Conservation (phyloP, 805 yeast species). For the Saccharomycopsis sp. region DNA sequence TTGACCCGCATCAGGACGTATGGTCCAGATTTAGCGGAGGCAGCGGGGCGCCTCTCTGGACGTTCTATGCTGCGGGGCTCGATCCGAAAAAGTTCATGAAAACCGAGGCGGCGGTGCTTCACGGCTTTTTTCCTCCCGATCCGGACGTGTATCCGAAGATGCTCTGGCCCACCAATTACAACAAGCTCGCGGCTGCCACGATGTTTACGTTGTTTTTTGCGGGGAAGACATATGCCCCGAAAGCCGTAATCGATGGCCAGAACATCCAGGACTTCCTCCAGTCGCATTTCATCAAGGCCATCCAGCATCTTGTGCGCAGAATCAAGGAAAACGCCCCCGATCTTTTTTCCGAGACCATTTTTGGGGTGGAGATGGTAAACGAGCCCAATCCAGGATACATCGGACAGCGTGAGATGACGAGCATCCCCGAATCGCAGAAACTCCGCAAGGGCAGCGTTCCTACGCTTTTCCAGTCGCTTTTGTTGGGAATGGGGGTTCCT, state of each 20-base stretch:
- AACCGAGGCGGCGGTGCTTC: conserved; percentile 78
- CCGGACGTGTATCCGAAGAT: conserved; percentile 54
- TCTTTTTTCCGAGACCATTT: conserved; percentile 40
- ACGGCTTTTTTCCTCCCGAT: conserved; percentile 44
- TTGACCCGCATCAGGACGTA: conserved; percentile 92
- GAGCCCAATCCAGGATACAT: conserved; percentile 78
- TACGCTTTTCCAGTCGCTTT: conserved; percentile 65
- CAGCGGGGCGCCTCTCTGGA: conserved; percentile 93
- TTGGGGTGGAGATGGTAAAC: conserved; percentile 82
- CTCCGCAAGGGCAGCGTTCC: conserved; percentile 79
- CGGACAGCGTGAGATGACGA: conserved; percentile 39
- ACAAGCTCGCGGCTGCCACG: conserved; percentile 62
- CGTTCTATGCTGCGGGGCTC: conserved; percentile 80
- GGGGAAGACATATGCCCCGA: conserved; percentile 72
- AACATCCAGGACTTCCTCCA: conserved; percentile 80
- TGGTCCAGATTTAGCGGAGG: conserved; percentile 91
- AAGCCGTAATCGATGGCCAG: conserved; percentile 58
- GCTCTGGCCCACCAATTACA: conserved; percentile 91
- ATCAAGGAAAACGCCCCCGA: conserved; percentile 38
- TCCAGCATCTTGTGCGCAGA: conserved; percentile 39
- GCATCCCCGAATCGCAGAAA: conserved; percentile 53
- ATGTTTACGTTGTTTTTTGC: conserved; percentile 86
- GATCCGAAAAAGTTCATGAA: conserved; percentile 64
- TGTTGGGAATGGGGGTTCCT: conserved; percentile 72
- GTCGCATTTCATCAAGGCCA: conserved; percentile 48